Evolutionary conservation across 2,329 filamentous ascomycete genomes (phyloP), one percentile per base, ranked within the genome.

Genomic region (Verticillium alfalfae): DNA sequence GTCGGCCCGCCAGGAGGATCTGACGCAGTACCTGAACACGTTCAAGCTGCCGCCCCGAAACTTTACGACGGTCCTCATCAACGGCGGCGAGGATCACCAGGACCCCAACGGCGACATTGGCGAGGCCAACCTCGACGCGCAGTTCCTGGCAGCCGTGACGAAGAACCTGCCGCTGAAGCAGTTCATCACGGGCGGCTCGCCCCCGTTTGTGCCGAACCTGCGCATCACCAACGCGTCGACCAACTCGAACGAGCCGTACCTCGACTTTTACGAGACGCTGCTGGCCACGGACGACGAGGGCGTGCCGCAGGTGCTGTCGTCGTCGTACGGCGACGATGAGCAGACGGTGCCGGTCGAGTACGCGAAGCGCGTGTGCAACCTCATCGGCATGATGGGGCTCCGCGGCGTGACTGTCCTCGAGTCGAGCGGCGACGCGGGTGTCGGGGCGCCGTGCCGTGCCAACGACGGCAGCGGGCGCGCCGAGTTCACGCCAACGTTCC

Each of bases 301-400:
- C 18, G 74, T 90, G 1, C 87, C 88, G 0, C 80, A 84, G 3
- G 82, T 88, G 18, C 79, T 91, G 59, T 82, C 81, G 38, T 86
- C 84, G 12, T 89, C 86, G 0, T 91, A 91, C 67, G 87, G 84
- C n/a, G 88, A 90, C 65, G 78, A 86, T 52, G 88, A 90, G 71
- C 85, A 85, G 65, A 84, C 79, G 2, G 79, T 90, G 0, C 87
- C 88, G 0, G 70, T 73, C 16, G 76, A 79, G 7, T 90, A 89
- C 68, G 81, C 85, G 5, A 76, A 78, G 55, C 76, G 80, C 15
- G 83, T 84, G 4, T 90, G 88, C 75, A 78, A 79, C 66, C 76
- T 86, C 52, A 86, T 88, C 63, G 85, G 83, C 5, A 84, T 88
- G 68, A 80, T 90, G 10, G 86, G 85, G 16, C 83, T 83, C 0